Percentiles rank a stretch among this genome's conserved stretches.
Evolutionary conservation across 768 basidiomycete species (phyloP).

Genomic region (Russula griseocarnosa): DNA sequence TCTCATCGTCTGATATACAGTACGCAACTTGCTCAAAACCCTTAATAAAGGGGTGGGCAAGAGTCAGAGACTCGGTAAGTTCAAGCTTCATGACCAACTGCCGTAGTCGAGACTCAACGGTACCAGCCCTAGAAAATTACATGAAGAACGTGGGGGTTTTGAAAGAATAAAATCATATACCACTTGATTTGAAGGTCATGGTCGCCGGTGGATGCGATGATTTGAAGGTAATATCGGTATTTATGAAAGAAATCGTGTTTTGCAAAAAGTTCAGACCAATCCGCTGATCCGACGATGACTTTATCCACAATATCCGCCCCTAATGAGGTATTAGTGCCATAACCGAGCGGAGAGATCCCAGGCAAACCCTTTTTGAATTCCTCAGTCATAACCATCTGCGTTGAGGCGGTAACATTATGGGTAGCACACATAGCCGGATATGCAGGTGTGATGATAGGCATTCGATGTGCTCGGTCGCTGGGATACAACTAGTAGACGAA

Average conservation of each 20-base stretch:
- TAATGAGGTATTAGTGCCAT: conserved; percentile 35
- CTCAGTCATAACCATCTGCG: conserved; percentile 92
- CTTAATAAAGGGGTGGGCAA: conserved; percentile 94
- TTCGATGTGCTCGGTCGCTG: conserved; percentile 87
- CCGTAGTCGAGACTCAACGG: conserved; percentile 95
- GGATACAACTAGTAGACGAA: conserved; percentile 66
- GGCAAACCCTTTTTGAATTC: conserved; percentile 85
- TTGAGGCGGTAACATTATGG: conserved; percentile 94
- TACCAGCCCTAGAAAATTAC: conserved; percentile 65
- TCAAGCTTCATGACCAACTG: conserved; percentile 98
- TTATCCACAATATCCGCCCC: conserved; percentile 92
- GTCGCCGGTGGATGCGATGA: conserved; percentile 85
- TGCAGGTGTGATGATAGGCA: conserved; percentile 99
- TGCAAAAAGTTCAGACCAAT: conserved; percentile 91
- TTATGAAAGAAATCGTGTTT: conserved; percentile 97
- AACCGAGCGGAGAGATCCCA: background rate
- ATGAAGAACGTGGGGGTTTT: conserved; percentile 4
- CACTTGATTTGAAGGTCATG: conserved; percentile 89
- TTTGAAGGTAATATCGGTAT: conserved; percentile 94
- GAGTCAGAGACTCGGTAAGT: conserved; percentile 83
- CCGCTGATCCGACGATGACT: conserved; percentile 76
- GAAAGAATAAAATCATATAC: conserved; percentile 43
- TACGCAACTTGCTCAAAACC: conserved; percentile 86
- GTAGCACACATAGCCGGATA: conserved; percentile 99
- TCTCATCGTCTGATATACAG: conserved; percentile 83